Evolutionary conservation across 306 rosid species (phyloP).

Genomic region (Elaeagnus macrophylla): DNA sequence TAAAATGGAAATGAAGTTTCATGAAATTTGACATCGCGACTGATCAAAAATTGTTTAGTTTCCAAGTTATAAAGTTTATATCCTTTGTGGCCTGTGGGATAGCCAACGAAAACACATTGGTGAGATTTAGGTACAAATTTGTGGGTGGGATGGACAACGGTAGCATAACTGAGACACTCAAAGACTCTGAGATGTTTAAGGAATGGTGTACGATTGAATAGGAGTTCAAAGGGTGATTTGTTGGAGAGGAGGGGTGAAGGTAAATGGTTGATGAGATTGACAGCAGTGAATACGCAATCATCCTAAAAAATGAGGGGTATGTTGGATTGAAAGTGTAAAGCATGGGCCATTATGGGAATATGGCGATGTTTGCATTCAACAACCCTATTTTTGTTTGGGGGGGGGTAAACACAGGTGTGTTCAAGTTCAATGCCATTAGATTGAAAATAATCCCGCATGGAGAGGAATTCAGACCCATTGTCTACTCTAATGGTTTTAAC

Average conservation of each 20-base stretch:
- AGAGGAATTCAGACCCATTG: no score
- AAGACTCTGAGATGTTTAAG: slow-evolving; percentile 21
- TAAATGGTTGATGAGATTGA: background rate
- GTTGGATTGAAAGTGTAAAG: no score
- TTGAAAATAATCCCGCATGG: no score
- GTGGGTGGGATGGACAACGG: slow-evolving; percentile 5
- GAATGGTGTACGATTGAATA: slow-evolving; percentile 12
- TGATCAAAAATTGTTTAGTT: slow-evolving; percentile 2
- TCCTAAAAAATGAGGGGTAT: slow-evolving; percentile 12
- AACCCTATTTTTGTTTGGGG: no score
- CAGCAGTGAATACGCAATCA: slow-evolving; percentile 9
- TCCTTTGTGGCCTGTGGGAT: background rate
- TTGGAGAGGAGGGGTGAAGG: slow-evolving; percentile 17
- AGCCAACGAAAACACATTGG: slow-evolving; percentile 12
- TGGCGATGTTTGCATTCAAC: no score
- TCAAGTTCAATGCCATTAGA: slow-evolving; percentile 17
- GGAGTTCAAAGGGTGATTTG: slow-evolving; percentile 18
- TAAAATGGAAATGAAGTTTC: slow-evolving; percentile 8
- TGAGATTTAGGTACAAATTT: slow-evolving; percentile 16
- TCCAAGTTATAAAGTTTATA: slow-evolving; percentile 5
- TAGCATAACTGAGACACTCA: slow-evolving; percentile 24
- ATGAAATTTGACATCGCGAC: slow-evolving; percentile 17
- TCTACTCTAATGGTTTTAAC: no score
- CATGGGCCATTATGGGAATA: no score
- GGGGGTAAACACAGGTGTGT: slow-evolving; percentile 18